These are phyloP conservation scores for Zygotorulaspora chibaensis DNA, from an alignment of 805 yeast species.

Conservation along the genomic window DNA sequence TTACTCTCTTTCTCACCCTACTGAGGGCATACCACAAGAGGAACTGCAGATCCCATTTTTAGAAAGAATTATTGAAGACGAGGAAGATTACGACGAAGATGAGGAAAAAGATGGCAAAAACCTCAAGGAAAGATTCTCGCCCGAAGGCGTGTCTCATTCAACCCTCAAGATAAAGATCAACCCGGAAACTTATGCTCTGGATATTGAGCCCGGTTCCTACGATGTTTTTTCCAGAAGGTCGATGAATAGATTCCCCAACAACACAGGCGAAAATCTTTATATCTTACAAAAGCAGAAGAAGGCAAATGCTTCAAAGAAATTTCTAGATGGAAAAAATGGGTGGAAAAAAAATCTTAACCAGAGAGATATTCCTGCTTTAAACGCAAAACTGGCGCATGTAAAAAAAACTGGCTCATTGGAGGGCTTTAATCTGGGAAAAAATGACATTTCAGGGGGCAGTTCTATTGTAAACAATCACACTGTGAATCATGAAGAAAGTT, in stretches of 20 bases:
- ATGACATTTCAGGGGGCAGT: neutral
- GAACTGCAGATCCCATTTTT: constrained; percentile 76
- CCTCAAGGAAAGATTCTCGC: constrained; percentile 21
- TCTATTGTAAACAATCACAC: neutral
- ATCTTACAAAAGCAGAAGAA: constrained; percentile 33
- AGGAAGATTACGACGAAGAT: constrained; percentile 45
- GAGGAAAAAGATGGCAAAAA: constrained; percentile 21
- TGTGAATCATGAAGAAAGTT: neutral
- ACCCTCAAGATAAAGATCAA: constrained; percentile 75
- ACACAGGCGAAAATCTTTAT: constrained; percentile 28
- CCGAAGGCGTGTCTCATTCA: constrained; percentile 61
- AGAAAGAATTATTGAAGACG: constrained; percentile 53
- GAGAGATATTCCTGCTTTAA: constrained; percentile 31
- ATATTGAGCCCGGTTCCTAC: constrained; percentile 71
- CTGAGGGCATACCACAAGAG: constrained; percentile 87
- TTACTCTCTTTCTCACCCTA: constrained; percentile 90
- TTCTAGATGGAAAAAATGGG: constrained; percentile 51
- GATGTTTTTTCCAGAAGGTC: constrained; percentile 73
- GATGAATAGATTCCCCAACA: constrained; percentile 39
- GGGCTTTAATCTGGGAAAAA: constrained; percentile 1
- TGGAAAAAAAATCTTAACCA: constrained; percentile 50
- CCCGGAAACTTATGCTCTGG: constrained; percentile 70
- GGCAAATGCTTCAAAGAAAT: constrained; percentile 35
- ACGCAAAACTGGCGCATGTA: constrained; percentile 22
- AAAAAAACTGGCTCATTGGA: constrained; percentile 21